These are phyloP conservation scores for Sporobolomyces roseus DNA, from an alignment of 768 basidiomycete genomes.

Conservation along the genomic window DNA sequence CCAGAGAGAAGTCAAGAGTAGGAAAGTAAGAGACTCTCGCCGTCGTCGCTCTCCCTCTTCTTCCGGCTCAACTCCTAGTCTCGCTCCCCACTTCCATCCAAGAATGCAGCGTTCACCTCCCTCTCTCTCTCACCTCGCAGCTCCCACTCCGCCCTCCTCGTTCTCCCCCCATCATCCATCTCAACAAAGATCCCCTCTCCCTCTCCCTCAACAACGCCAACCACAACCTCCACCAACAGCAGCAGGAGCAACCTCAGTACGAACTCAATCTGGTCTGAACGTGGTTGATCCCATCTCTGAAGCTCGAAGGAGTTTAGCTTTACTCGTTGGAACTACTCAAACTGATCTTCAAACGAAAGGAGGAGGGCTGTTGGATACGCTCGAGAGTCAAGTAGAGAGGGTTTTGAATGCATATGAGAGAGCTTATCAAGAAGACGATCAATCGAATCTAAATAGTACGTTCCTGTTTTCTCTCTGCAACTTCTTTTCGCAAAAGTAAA, in stretches of 20 bases:
- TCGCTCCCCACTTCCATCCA: too few relatives aligned
- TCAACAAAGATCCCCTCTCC: neutral
- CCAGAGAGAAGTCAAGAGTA: too few relatives aligned
- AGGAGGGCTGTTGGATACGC: neutral
- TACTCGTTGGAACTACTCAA: neutral
- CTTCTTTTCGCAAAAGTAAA: neutral
- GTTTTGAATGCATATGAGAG: neutral
- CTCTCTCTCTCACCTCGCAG: neutral
- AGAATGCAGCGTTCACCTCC: neutral
- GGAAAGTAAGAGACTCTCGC: too few relatives aligned
- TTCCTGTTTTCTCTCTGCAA: neutral
- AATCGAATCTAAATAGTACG: neutral
- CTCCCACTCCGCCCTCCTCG: neutral
- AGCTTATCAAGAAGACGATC: too few relatives aligned
- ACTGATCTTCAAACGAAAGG: too few relatives aligned
- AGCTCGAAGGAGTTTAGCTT: neutral
- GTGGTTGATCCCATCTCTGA: slow-evolving; percentile 3
- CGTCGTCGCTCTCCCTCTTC: too few relatives aligned
- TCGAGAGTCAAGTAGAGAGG: neutral
- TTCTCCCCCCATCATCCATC: neutral
- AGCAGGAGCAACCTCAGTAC: neutral
- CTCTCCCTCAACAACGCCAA: neutral
- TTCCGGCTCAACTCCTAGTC: too few relatives aligned
- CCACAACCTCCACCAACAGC: neutral
- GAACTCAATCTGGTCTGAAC: too few relatives aligned